Evolutionary conservation across 164 flowering plant genomes (phyloP), one percentile per base, ranked within the genome.

Genomic region (Annona squamosa): DNA sequence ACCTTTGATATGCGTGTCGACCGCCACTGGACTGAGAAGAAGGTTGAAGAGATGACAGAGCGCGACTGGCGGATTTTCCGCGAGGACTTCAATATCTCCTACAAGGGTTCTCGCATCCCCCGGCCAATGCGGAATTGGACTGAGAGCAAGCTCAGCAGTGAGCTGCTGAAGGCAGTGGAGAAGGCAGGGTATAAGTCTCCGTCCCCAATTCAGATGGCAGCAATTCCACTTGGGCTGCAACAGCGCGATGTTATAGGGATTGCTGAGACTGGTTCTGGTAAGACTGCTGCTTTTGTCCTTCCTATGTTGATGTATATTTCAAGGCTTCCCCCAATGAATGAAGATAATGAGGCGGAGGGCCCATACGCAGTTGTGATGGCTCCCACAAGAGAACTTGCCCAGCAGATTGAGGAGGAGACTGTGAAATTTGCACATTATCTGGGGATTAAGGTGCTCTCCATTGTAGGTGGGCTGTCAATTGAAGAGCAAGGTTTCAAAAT

Each of bases 301-400:
- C 98, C 98, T 70, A 91, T 93, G 97, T 73, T 93, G 48, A 84
- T 88, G 74, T 90, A 93, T 74, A 91, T 93, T 48, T 73, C 94
- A 41, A 85, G 86, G 63, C 81, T 91, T 5, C 96, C 96, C 4
- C 97, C 96, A 0, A 85, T 92, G 71, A 89, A 74, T 17, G 97
- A 90, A 63, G 96, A 90, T 68, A 90, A 87, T 70, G 94, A 90
- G 79, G 93, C 94, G 0, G 98, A 93, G 77, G 98, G 97, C 46
- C 94, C 97, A 48, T 89, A 89, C 76, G 98, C 96, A 7, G 97
- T 93, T 61, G 97, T 93, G 1, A 87, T 91, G 92, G 98, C 98
- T 0, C 98, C 98, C 9, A 93, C 98, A 2, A 83, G 98, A 26
- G 98, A 93, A 70, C 91, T 93, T 48, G 97, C 98, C 0, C 94